Percentiles rank a stretch among this genome's conserved stretches.
Conservation (phyloP, 352 stramenopile genomes). For the Hyaloperonospora arabidopsidis region DNA sequence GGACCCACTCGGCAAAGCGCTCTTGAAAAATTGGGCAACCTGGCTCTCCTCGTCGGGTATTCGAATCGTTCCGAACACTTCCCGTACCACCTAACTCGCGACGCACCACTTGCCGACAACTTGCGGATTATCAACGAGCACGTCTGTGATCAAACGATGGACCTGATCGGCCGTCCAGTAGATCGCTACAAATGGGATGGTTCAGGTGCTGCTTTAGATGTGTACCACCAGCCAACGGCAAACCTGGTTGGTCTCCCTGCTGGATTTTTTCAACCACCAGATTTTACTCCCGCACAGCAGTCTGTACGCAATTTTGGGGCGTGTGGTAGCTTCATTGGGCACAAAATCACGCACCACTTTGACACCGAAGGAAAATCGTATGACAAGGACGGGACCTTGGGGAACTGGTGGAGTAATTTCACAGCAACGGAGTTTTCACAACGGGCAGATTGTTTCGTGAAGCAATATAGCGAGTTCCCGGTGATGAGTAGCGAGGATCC, state of each 20-base stretch:
- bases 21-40: constrained; percentile 79
- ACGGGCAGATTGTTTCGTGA: constrained; percentile 50
- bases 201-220: constrained; percentile 90
- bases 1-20: constrained; percentile 67
- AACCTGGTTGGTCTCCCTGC: constrained; percentile 95
- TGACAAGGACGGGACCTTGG: constrained; percentile 82
- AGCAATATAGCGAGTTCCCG: constrained; percentile 53
- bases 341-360: constrained; percentile 95
- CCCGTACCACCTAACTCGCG: neutral
- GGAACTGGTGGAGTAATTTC: constrained; percentile 89
- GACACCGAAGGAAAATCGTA: constrained; percentile 89
- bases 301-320: constrained; percentile 89
- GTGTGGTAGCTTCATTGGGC: constrained; percentile 90
- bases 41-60: constrained; percentile 68
- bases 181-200: constrained; percentile 83
- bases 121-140: constrained; percentile 40
- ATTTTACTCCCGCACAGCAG: constrained; percentile 82
- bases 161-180: constrained; percentile 34
- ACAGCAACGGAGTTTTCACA: constrained; percentile 69
- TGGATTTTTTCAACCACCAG: constrained; percentile 91
- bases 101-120: constrained; percentile 41
- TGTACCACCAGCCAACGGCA: constrained; percentile 59
- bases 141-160: constrained; percentile 37
- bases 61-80: constrained; percentile 31
- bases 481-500: constrained; percentile 37